Evolutionary conservation across 2,329 filamentous ascomycete genomes (phyloP), one percentile per base, ranked within the genome.

Genomic region (Coniochaeta sp.): DNA sequence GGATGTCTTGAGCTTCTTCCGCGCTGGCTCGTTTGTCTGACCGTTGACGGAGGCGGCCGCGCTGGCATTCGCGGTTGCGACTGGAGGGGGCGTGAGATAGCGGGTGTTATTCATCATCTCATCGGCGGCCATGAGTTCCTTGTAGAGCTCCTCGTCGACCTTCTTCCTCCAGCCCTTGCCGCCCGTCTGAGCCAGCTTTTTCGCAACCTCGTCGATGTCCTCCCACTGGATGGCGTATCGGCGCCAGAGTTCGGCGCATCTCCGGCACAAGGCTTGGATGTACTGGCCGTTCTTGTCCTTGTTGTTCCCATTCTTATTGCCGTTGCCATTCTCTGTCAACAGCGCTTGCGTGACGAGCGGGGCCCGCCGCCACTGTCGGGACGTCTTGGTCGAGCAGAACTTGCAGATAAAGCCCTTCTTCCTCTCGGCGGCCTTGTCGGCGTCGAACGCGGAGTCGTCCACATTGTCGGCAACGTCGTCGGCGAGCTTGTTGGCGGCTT

Each of bases 151-250:
- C 72, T 98, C 93, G 65, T 99, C 95, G 60, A 96, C 88, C 70
- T 89, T 90, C 61, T 90, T 86, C 76, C 95, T 96, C 86, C 88
- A 93, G 4, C 90, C 89, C 66, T 91, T 88, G 54, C 90, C 89
- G 50, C 91, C 90, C 54, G 87, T 85, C 64, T 89, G 86, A 1
- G 88, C 85, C 47, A 96, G 87, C 76, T 96, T 96, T 77, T 93
- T 96, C 42, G 88, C 85, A 40, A 96, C 84, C 68, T 98, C 93
- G 47, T 98, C 95, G 16, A 92, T 83, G 65, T 96, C 91, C 73
- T 98, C 95, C 87, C 91, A 99, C 65, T 96, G 91, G 63, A 99
- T 91, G 17, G 89, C 93, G 73, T 99, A 99, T 65, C 93, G 90
- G 57, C 95, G 88, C 95, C 95, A 99, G 9, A 99, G 79, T 68